phyloP scores from a whole-genome alignment of 1,284 basidiomycete genomes.

The Trichosporon inkin region DNA sequence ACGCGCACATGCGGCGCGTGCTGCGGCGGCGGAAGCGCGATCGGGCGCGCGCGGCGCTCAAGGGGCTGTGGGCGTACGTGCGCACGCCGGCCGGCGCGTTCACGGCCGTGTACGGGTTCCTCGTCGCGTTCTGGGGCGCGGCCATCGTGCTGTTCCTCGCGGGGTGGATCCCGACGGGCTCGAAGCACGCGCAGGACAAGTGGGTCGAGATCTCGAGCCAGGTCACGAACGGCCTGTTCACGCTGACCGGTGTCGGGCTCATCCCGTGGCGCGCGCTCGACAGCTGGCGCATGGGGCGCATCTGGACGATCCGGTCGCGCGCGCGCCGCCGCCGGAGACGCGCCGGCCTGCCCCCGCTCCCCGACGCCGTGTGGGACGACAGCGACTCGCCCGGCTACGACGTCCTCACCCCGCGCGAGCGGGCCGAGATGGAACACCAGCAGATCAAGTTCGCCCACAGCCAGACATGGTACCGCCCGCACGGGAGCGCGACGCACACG shows the following conservation, averaged over 20 bases:
- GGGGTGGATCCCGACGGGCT: constrained; percentile 44
- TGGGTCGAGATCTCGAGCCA: constrained; percentile 64
- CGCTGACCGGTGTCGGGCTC: constrained; percentile 60
- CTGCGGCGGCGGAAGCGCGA: constrained; percentile 56
- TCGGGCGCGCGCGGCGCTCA: constrained; percentile 60
- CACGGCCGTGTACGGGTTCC: constrained; percentile 73
- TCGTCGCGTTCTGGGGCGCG: constrained; percentile 75
- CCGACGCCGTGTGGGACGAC: constrained; percentile 73
- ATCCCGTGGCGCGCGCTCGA: constrained; percentile 72
- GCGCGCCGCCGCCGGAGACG: constrained; percentile 59
- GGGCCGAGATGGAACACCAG: constrained; percentile 62
- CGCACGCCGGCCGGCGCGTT: constrained; percentile 68
- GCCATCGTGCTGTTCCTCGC: constrained; percentile 71
- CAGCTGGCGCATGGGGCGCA: constrained; percentile 69
- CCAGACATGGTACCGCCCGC: constrained; percentile 80
- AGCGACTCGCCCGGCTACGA: constrained; percentile 66
- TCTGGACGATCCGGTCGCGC: constrained; percentile 66
- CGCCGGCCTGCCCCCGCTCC: constrained; percentile 62
- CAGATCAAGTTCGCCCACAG: constrained; percentile 47
- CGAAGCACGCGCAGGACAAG: constrained; percentile 39
- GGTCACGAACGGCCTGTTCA: constrained; percentile 75
- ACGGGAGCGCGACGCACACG: constrained; percentile 77
- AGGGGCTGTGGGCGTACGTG: constrained; percentile 75
- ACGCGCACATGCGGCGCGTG: constrained; percentile 69
- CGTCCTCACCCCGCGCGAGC: constrained; percentile 63